Base-by-base conservation (phyloP, 345 rosid genomes). In the Ceriops zippeliana region DNA sequence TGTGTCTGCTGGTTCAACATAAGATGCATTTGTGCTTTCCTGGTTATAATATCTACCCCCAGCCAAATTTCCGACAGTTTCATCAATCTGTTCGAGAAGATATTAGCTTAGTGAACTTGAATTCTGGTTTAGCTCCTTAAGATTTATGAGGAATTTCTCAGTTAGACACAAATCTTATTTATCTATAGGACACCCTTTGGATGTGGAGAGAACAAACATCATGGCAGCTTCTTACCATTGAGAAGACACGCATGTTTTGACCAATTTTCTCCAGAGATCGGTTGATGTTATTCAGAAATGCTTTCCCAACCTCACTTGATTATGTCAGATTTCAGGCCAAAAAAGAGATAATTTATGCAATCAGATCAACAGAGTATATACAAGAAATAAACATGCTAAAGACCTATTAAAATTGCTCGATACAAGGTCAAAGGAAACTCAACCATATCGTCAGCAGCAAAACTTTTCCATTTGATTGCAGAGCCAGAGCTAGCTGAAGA, bases 21-120 rank as follows among this genome's bases (percentile, higher is more conserved):
- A 88, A 17, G 86, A 83, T 47, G 91, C 90, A 63, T 83, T 85
- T 7, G 87, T 82, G 35, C 63, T 62, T 57, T 86, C 90, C 57
- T 71, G 80, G 35, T 81, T 79, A 46, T 85, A 86, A 66, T 86
- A 90, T 62, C 80, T 83, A 26, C 91, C 91, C 51, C 87, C 86
- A 28, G 88, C 93, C 46, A 88, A 65, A 62, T 75, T 81, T 72
- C 89, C 96, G 26, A 83, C 53, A 2, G 79, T 75, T 17, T 88
- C 82, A 59, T 76, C 85, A 34, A 82, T 90, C 96, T 89, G 70
- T 64, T 62, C 62, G 63, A 47, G 60, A 53, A 52, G 28, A 27
- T 24, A 30, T 19, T 24, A 42, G 46, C 21, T 30, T 11, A 26
- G 15, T 63, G 27, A 20, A 22, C 21, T 63, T 42, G 21, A 8